Percentiles rank a stretch among this genome's conserved stretches.
Evolutionary conservation across 495 filamentous ascomycete genomes (phyloP).

Genomic region (Lasiosphaeria hispida): DNA sequence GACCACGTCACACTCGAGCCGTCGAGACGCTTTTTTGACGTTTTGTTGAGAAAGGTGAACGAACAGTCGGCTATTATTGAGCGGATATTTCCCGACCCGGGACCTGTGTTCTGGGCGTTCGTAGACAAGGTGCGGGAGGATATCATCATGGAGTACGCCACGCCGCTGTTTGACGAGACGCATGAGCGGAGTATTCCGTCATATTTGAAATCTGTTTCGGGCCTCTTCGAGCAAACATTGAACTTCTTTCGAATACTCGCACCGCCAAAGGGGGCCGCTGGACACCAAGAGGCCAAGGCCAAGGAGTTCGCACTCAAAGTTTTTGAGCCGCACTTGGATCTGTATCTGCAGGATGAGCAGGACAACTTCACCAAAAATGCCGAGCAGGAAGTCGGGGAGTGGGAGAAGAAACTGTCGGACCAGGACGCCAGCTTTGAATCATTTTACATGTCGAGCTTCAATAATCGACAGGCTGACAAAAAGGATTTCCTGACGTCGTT

Average conservation of each 20-base stretch:
- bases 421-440: conserved; percentile 89
- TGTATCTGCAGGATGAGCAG: conserved; percentile 90
- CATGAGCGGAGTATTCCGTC: conserved; percentile 71
- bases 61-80: conserved; percentile 83
- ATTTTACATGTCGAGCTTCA: conserved; percentile 87
- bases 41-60: conserved; percentile 68
- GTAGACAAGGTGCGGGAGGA: conserved; percentile 80
- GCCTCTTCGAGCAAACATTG: conserved; percentile 80
- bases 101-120: conserved; percentile 72
- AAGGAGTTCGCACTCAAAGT: conserved; percentile 63
- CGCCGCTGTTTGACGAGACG: conserved; percentile 82
- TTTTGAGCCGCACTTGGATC: conserved; percentile 88
- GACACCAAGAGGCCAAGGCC: conserved; percentile 40
- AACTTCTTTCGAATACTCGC: conserved; percentile 68
- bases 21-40: conserved; percentile 76
- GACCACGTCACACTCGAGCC: conserved; percentile 70
- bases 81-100: conserved; percentile 75
- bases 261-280: conserved; percentile 43
- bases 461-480: conserved; percentile 89
- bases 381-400: conserved; percentile 73
- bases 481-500: conserved; percentile 94
- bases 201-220: conserved; percentile 83
- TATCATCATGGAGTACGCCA: conserved; percentile 82
- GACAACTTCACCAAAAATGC: conserved; percentile 75
- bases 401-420: conserved; percentile 89